phyloP scores from a whole-genome alignment of 352 stramenopile species.

The Phytophthora ohioensis region DNA sequence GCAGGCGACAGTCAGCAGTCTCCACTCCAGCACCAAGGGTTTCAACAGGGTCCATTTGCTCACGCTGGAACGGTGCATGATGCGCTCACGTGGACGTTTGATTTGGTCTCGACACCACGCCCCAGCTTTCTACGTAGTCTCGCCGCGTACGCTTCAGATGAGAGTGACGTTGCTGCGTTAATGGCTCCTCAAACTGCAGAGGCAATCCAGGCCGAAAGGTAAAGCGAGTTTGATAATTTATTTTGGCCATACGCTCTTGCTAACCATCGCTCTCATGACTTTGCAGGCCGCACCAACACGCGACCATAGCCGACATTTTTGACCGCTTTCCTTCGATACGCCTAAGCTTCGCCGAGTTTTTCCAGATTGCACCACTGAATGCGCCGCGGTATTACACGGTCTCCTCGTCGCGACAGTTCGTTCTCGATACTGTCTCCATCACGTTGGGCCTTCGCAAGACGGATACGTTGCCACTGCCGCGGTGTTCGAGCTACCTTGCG shows the following conservation, averaged over 20 bases:
- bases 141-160: constrained; percentile 65
- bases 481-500: constrained; percentile 81
- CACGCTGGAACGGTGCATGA: constrained; percentile 66
- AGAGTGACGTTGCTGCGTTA: constrained; percentile 58
- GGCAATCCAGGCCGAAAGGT: constrained; percentile 57
- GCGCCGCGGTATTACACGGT: constrained; percentile 84
- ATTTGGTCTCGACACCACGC: constrained; percentile 69
- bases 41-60: constrained; percentile 56
- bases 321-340: constrained; percentile 72
- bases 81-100: constrained; percentile 82
- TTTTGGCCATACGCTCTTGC: not conserved
- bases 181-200: constrained; percentile 55
- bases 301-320: constrained; percentile 72
- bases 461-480: constrained; percentile 59
- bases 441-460: constrained; percentile 74
- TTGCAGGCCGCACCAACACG: constrained; percentile 43
- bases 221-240: not conserved
- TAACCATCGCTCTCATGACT: not conserved
- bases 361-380: constrained; percentile 74
- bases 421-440: constrained; percentile 68
- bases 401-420: constrained; percentile 75
- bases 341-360: constrained; percentile 71
- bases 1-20: constrained; percentile 6
- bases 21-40: constrained; percentile 24
- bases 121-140: constrained; percentile 69